These are phyloP conservation scores for Penicillium egyptiacum DNA, from an alignment of 495 filamentous ascomycete genomes.

Conservation along the genomic window DNA sequence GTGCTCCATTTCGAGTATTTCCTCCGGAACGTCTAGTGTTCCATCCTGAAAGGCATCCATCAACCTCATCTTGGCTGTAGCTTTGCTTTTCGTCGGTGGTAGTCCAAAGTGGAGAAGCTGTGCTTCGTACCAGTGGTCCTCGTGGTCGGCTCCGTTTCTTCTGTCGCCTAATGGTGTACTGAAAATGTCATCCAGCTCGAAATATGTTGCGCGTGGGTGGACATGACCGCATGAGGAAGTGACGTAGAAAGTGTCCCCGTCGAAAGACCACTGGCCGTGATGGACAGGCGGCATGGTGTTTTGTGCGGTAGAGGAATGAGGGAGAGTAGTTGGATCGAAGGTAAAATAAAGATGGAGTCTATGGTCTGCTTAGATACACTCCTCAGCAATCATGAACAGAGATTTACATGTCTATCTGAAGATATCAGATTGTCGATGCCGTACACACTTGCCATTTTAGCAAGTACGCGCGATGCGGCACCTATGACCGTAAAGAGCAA, in stretches of 20 bases:
- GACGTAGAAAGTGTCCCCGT: not conserved
- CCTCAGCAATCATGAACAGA: not conserved
- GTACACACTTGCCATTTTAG: not conserved
- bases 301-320: not conserved
- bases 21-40: constrained; percentile 43
- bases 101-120: constrained; percentile 61
- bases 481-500: no score
- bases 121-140: constrained; percentile 57
- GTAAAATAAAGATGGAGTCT: not conserved
- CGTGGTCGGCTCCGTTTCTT: constrained; percentile 39
- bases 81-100: constrained; percentile 51
- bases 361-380: not conserved
- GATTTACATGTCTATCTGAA: not conserved
- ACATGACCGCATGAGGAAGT: not conserved
- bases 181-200: constrained; percentile 50
- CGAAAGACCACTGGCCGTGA: constrained; percentile 1
- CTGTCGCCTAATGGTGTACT: constrained; percentile 11
- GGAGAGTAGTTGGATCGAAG: not conserved
- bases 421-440: not conserved
- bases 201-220: constrained; percentile 49
- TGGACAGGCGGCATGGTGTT: not conserved
- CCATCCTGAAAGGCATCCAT: constrained; percentile 49
- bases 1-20: constrained; percentile 46
- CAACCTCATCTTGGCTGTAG: constrained; percentile 55
- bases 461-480: not conserved